Percentiles rank a stretch among this genome's conserved stretches.
Evolutionary conservation across 2,329 filamentous ascomycete species (phyloP).

Genomic region (Diaporthe destruens): DNA sequence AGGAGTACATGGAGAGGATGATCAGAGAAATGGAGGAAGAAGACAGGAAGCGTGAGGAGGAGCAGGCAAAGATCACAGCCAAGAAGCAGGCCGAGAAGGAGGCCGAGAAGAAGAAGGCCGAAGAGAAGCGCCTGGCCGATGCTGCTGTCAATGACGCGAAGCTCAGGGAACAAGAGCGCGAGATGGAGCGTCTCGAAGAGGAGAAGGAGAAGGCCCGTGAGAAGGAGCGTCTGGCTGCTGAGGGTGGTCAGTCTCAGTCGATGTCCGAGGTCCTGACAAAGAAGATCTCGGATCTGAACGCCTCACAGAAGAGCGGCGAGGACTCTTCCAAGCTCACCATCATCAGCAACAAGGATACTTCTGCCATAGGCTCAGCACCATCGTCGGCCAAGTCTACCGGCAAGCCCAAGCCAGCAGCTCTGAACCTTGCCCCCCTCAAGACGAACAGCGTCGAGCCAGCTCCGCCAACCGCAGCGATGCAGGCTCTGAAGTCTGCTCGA

Average conservation of each 20-base stretch:
- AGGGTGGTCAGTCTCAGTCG: constrained; percentile 59
- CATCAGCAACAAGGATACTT: constrained; percentile 45
- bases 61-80: constrained; percentile 58
- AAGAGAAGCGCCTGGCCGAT: constrained; percentile 59
- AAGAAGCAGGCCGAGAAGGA: constrained; percentile 61
- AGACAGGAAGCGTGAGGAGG: constrained; percentile 63
- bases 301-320: constrained; percentile 61
- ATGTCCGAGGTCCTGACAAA: constrained; percentile 66
- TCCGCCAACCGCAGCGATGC: constrained; percentile 93
- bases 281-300: constrained; percentile 53
- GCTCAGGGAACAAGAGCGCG: constrained; percentile 78
- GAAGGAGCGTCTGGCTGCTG: constrained; percentile 63
- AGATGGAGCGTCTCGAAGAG: constrained; percentile 80
- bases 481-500: constrained; percentile 90
- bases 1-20: constrained; percentile 70
- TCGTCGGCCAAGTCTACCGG: constrained; percentile 58
- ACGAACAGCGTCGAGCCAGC: constrained; percentile 89
- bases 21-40: constrained; percentile 73
- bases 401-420: constrained; percentile 81
- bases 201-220: constrained; percentile 72
- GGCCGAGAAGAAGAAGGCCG: constrained; percentile 56
- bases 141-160: constrained; percentile 72
- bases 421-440: constrained; percentile 87
- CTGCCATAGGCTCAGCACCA: constrained; percentile 33
- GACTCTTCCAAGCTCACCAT: constrained; percentile 68